Conservation (phyloP, 768 basidiomycete genomes). For the Psilocybe cyanescens region DNA sequence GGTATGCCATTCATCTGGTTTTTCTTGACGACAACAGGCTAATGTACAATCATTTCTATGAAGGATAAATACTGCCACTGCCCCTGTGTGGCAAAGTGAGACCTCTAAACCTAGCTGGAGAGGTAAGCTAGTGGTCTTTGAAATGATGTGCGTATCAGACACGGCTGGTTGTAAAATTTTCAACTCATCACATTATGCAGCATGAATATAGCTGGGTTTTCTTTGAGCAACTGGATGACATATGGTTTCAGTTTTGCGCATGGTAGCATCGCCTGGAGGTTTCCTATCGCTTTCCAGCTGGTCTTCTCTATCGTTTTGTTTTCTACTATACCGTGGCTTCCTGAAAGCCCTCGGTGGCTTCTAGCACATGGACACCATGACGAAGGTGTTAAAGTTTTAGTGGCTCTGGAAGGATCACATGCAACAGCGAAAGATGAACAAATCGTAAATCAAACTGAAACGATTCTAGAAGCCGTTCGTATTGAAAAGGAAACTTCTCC, state of each 20-base stretch:
- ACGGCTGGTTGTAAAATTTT: neutral
- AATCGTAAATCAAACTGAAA: slow-evolving; percentile 40
- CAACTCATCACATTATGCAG: slow-evolving; percentile 24
- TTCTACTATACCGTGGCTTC: slow-evolving; percentile 51
- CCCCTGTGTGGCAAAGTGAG: slow-evolving; percentile 57
- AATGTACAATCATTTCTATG: neutral
- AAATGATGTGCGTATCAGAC: slow-evolving; percentile 44
- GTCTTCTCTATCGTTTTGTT: slow-evolving; percentile 47
- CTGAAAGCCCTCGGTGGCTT: slow-evolving; percentile 53
- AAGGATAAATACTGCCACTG: slow-evolving; percentile 52
- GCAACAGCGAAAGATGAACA: slow-evolving; percentile 37
- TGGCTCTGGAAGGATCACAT: slow-evolving; percentile 44
- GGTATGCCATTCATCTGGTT: slow-evolving; percentile 25
- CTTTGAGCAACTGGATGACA: slow-evolving; percentile 57
- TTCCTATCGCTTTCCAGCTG: slow-evolving; percentile 55
- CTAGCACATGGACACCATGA: slow-evolving; percentile 47
- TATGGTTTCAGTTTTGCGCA: slow-evolving; percentile 51
- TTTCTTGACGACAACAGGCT: neutral
- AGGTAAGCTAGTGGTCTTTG: slow-evolving; percentile 52
- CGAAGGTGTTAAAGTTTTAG: slow-evolving; percentile 45
- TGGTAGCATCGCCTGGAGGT: slow-evolving; percentile 50
- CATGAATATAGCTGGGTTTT: slow-evolving; percentile 56
- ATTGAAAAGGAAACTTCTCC: slow-evolving; percentile 45
- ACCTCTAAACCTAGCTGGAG: slow-evolving; percentile 51
- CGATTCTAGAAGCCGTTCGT: slow-evolving; percentile 48